Evolutionary conservation across 768 basidiomycete genomes (phyloP).

Genomic region (Lactarius pseudohatsudake): DNA sequence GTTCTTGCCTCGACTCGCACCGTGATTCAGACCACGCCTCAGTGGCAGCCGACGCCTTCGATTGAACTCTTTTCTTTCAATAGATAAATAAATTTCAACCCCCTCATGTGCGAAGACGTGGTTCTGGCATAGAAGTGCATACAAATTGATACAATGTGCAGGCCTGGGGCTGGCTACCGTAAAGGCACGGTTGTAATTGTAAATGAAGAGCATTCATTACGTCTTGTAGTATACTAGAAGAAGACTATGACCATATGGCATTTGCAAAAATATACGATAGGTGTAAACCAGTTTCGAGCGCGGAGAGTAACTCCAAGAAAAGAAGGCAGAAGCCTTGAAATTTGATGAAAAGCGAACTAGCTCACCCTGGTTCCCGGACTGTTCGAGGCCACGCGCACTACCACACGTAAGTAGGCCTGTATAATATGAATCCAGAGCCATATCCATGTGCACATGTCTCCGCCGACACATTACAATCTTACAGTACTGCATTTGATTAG

Average conservation of each 20-base stretch:
- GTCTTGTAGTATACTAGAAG: neutral
- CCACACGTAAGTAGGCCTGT: neutral
- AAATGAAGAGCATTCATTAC: neutral
- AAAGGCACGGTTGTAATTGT: neutral
- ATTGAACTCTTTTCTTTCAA: neutral
- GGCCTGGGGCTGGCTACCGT: neutral
- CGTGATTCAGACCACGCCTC: neutral
- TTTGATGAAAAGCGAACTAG: neutral
- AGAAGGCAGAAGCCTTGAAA: neutral
- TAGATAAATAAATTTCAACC: too few species aligned
- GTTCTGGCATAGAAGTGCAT: neutral
- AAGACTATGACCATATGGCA: neutral
- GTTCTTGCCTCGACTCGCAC: neutral
- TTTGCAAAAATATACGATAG: neutral
- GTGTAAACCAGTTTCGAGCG: neutral
- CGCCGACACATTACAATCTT: neutral
- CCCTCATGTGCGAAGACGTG: neutral
- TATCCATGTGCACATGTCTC: neutral
- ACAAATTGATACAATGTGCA: neutral
- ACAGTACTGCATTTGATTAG: neutral
- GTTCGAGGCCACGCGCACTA: neutral
- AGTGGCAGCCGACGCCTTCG: neutral
- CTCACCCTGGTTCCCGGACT: neutral
- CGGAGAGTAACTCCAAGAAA: neutral
- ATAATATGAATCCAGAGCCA: neutral